Evolutionary conservation across 495 filamentous ascomycete genomes (phyloP), one percentile per base, ranked within the genome.

Genomic region (Haplographium delicatum): DNA sequence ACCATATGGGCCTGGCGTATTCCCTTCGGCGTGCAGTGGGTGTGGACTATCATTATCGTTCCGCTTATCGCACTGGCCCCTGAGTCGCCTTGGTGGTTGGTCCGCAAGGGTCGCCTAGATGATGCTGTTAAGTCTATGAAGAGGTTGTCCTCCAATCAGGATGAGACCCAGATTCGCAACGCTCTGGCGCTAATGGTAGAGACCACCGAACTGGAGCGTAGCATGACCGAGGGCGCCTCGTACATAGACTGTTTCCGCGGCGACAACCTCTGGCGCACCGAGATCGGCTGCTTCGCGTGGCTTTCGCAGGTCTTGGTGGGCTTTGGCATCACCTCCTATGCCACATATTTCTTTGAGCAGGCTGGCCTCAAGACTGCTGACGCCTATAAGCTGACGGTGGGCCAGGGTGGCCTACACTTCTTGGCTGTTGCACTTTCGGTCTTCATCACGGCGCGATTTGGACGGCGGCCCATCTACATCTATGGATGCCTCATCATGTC

Each of bases 281-380:
- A 80, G 59, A 75, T 81, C n/a, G 39, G 70, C 1, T 65, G 68
- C 30, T 68, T 68, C 11, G 72, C 76, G 1, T 80, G 71, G 41
- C 62, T 64, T 37, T 68, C 66, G 16, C 78, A 83, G 47, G 72
- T 70, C 15, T 41, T 72, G 11, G 68, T 69, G 23, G 74, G 75
- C 1, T 68, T 71, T 28, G 73, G 70, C 31, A 58, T 80, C 15
- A 72, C 74, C 25, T 73, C 75, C 30, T 82, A 78, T 44, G 74
- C 75, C 0, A 82, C 79, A 1, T 80, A 80, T 34, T 83, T 85
- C 65, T 83, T 83, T 62, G 68, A 74, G 44, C 71, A 75, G 24
- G 81, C 80, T 1, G 81, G 81, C 1, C 58, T 84, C 26, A 57
- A 69, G 0, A 69, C 70, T 0, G 54, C 67, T 13, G 56, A 67